Conservation (phyloP, 306 rosid species). For the Citrullus mucosospermus region DNA sequence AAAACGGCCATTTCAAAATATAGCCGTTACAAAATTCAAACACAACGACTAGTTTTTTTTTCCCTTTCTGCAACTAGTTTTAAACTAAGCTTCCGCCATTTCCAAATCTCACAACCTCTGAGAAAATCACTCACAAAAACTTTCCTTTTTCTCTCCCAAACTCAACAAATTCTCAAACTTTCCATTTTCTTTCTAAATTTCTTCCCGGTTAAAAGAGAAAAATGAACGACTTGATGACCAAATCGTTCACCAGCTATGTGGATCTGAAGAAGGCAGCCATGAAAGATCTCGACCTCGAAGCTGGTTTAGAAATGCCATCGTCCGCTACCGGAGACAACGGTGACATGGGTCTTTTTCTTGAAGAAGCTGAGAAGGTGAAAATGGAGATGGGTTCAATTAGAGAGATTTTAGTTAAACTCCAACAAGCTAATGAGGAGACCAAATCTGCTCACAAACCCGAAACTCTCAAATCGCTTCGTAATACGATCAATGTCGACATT, state of each 20-base stretch:
- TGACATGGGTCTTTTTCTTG: conserved; percentile 49
- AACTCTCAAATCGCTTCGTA: conserved; percentile 37
- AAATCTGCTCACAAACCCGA: conserved; percentile 58
- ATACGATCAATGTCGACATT: conserved; percentile 41
- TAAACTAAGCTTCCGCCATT: not conserved
- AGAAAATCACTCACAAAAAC: not conserved
- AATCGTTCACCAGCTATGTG: conserved; percentile 73
- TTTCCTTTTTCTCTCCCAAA: not conserved
- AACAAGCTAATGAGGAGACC: conserved; percentile 60
- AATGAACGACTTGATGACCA: conserved; percentile 85
- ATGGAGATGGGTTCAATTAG: conserved; percentile 38
- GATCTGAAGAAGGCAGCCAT: conserved; percentile 68
- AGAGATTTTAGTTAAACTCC: conserved; percentile 33
- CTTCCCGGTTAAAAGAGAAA: not conserved
- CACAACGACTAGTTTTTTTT: not conserved
- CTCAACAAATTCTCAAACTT: not conserved
- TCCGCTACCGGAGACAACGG: conserved; percentile 27
- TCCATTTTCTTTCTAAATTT: not conserved
- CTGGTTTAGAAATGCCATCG: conserved; percentile 45
- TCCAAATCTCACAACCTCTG: not conserved
- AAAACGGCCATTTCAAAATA: not conserved
- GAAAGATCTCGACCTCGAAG: conserved; percentile 71
- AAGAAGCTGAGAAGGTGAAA: conserved; percentile 77
- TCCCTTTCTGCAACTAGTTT: not conserved
- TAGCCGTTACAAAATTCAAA: conserved; percentile 1